Evolutionary conservation across 768 basidiomycete genomes (phyloP).

Genomic region (Dioszegia crocea): DNA sequence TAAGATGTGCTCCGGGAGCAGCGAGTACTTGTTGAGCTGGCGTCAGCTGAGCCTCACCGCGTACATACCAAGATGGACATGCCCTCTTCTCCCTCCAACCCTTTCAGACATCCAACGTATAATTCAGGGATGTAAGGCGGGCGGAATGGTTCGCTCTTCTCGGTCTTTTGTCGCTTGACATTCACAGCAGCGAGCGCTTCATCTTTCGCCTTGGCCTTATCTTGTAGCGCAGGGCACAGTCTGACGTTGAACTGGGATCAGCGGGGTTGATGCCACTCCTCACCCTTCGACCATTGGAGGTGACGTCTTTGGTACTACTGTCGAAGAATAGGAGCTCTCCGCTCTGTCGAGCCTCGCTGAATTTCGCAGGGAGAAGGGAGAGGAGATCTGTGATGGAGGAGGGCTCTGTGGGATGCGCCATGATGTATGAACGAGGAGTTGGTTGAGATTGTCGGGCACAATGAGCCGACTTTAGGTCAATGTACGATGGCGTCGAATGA

Average conservation of each 20-base stretch:
- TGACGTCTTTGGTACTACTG: slow-evolving; percentile 62
- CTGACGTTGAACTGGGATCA: slow-evolving; percentile 73
- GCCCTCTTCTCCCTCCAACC: slow-evolving; percentile 57
- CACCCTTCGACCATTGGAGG: slow-evolving; percentile 66
- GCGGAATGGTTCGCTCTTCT: slow-evolving; percentile 61
- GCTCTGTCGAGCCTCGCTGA: slow-evolving; percentile 45
- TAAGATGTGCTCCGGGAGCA: slow-evolving; percentile 81
- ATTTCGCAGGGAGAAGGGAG: slow-evolving; percentile 36
- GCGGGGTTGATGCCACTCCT: slow-evolving; percentile 14
- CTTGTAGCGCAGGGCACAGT: slow-evolving; percentile 75
- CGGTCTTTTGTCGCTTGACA: slow-evolving; percentile 21
- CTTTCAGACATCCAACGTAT: slow-evolving; percentile 65
- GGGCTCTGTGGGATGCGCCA: slow-evolving; percentile 30
- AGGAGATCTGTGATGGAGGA: slow-evolving; percentile 35
- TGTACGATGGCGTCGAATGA: too few relatives aligned
- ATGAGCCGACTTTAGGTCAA: too few relatives aligned
- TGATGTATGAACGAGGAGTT: neutral
- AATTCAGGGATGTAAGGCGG: slow-evolving; percentile 78
- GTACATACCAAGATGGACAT: slow-evolving; percentile 46
- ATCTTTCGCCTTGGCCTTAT: slow-evolving; percentile 59
- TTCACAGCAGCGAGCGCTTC: slow-evolving; percentile 54
- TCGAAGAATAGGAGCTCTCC: slow-evolving; percentile 74
- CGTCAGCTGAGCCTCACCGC: slow-evolving; percentile 60
- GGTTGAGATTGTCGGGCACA: neutral
- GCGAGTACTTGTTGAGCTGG: slow-evolving; percentile 59